phyloP scores from a whole-genome alignment of 73 alveolate genomes.

The Stentor coeruleus region DNA sequence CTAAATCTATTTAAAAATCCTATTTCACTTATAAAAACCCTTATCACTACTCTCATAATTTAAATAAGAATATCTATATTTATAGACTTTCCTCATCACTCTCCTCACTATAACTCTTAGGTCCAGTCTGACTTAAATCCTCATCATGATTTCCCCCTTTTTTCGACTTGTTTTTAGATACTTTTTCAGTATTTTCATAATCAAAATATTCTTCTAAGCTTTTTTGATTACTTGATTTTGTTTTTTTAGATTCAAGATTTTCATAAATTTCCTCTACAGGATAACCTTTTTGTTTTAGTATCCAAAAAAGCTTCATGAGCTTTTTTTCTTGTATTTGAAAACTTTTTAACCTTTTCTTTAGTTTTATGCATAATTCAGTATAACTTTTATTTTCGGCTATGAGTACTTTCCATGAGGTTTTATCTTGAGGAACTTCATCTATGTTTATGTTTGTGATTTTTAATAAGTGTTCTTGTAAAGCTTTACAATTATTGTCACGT shows the following conservation, averaged over 20 bases:
- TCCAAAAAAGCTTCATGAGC: not conserved
- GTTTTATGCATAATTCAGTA: not conserved
- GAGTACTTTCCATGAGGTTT: not conserved
- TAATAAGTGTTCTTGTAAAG: not conserved
- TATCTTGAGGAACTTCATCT: constrained; percentile 2
- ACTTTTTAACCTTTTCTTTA: not conserved
- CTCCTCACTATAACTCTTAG: too few species aligned
- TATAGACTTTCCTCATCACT: too few species aligned
- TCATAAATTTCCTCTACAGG: not conserved
- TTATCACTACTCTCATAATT: too few species aligned
- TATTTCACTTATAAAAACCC: too few species aligned
- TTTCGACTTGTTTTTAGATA: too few species aligned
- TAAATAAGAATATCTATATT: too few species aligned
- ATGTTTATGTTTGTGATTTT: not conserved
- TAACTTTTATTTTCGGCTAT: not conserved
- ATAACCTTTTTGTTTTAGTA: not conserved
- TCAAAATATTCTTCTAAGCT: too few species aligned
- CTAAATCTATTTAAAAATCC: too few species aligned
- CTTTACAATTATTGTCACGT: not conserved
- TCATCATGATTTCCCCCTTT: too few species aligned
- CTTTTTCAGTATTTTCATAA: too few species aligned
- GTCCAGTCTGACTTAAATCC: too few species aligned
- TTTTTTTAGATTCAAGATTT: not conserved
- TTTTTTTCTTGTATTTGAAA: not conserved
- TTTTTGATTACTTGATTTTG: too few species aligned